Conservation (phyloP, 208 protist species). For the Trypanosoma caninum region DNA sequence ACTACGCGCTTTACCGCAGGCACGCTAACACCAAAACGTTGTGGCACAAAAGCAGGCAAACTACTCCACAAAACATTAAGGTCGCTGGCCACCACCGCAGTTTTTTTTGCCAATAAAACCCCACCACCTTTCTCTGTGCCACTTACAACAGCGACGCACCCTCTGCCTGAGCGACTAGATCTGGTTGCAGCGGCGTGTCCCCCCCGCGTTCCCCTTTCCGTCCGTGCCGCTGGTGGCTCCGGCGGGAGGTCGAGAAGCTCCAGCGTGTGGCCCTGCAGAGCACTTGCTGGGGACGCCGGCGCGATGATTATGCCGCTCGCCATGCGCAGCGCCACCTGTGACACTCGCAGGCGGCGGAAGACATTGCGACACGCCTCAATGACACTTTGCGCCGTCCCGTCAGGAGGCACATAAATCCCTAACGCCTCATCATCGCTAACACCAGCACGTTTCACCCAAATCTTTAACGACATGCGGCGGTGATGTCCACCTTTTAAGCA, state of each 20-base stretch:
- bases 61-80: constrained; percentile 11
- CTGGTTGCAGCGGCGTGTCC: not conserved
- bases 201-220: no score
- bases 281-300: constrained; percentile 8
- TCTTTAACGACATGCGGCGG: constrained; percentile 18
- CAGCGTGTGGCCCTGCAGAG: constrained; percentile 18
- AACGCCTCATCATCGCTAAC: constrained; percentile 18
- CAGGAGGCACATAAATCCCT: constrained; percentile 13
- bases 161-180: not conserved
- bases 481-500: not conserved
- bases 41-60: constrained; percentile 9
- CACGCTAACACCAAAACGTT: not conserved
- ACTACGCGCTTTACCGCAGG: not conserved
- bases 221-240: not conserved
- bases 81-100: not conserved
- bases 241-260: constrained; percentile 8
- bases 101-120: not conserved
- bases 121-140: not conserved
- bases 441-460: constrained; percentile 26
- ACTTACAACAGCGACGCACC: no score
- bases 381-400: constrained; percentile 24
- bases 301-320: constrained; percentile 23
- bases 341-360: constrained; percentile 6
- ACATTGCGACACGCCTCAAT: constrained; percentile 15
- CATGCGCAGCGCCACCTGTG: constrained; percentile 13